Conservation (phyloP, 2,329 filamentous ascomycete species). For the Blumeria graminis region DNA sequence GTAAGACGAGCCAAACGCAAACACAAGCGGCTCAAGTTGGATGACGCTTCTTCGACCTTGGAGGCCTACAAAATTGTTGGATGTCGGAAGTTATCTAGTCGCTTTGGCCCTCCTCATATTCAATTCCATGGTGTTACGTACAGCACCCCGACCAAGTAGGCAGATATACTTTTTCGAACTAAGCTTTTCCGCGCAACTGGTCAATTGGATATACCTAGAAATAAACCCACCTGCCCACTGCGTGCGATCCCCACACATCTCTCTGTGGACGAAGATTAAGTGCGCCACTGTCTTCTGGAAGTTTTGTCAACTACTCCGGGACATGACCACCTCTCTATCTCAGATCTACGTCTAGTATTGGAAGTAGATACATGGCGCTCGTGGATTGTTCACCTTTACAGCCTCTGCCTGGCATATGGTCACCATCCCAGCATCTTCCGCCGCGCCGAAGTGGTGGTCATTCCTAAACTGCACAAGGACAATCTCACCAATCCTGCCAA, state of each 20-base stretch:
- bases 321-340: not conserved
- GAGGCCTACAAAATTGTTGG: not conserved
- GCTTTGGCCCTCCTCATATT: too few species aligned
- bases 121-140: too few species aligned
- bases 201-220: not conserved
- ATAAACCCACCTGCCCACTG: not conserved
- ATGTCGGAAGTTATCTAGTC: too few species aligned
- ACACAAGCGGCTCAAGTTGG: not conserved
- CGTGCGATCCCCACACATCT: not conserved
- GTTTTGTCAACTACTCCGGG: too few species aligned
- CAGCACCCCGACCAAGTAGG: too few species aligned
- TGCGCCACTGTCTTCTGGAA: too few species aligned
- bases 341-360: not conserved
- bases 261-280: not conserved
- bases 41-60: not conserved
- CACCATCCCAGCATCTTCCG: not conserved
- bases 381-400: not conserved
- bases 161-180: too few species aligned
- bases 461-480: not conserved
- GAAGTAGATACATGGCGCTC: not conserved
- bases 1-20: not conserved
- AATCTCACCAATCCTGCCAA: not conserved
- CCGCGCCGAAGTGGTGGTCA: not conserved
- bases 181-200: not conserved
- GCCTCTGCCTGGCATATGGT: not conserved